phyloP scores from a whole-genome alignment of 371 early-diverging fungal species.

The Mucor mucedo region DNA sequence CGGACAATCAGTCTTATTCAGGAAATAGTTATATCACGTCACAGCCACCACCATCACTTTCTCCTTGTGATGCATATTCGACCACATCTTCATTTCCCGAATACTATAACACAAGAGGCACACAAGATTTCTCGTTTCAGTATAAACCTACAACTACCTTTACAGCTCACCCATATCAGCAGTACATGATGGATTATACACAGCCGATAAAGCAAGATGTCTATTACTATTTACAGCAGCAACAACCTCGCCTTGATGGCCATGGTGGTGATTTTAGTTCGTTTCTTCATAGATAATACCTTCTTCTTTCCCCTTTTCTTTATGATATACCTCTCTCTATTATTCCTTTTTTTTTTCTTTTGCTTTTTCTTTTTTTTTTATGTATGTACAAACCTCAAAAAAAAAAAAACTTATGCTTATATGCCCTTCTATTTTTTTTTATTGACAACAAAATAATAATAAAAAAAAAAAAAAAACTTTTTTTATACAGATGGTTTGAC shows the following conservation, averaged over 20 bases:
- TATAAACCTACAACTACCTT: background rate
- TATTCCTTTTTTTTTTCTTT: background rate
- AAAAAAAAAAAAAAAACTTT: background rate
- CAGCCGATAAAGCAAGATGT: background rate
- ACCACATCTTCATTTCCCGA: constrained; percentile 23
- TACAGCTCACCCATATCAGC: background rate
- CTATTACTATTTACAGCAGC: background rate
- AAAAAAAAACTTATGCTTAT: background rate
- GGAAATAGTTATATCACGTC: constrained; percentile 1
- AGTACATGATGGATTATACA: background rate
- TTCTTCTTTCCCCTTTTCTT: background rate
- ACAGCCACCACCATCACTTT: constrained; percentile 19
- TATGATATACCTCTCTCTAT: background rate
- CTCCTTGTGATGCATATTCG: constrained; percentile 28
- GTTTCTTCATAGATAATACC: constrained; percentile 1
- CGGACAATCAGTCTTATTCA: constrained; percentile 1
- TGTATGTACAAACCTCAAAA: background rate
- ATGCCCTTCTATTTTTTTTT: too few relatives aligned
- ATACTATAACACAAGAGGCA: background rate
- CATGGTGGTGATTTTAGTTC: background rate
- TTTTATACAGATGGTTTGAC: constrained; percentile 1
- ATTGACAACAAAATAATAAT: background rate
- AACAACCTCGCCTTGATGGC: background rate
- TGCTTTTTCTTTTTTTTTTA: background rate
- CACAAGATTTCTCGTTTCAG: background rate